phyloP scores from a whole-genome alignment of 768 basidiomycete species.

The Rossbeevera mucosa region DNA sequence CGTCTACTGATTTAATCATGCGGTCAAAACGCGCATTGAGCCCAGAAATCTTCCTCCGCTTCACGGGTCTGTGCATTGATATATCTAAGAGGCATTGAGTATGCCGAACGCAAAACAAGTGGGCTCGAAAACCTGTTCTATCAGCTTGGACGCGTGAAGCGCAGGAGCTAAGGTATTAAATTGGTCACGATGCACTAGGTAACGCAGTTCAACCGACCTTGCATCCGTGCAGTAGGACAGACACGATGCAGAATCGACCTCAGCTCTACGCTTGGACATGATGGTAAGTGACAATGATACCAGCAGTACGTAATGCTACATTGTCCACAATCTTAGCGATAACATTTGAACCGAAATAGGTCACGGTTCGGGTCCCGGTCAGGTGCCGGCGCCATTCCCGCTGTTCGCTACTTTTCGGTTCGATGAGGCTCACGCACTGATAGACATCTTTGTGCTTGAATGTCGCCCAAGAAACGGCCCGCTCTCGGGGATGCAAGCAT shows the following conservation, averaged over 20 bases:
- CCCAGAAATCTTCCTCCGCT: constrained; percentile 45
- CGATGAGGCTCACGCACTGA: background rate
- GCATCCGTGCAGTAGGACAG: constrained; percentile 6
- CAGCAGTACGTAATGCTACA: too few relatives aligned
- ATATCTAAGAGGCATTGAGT: constrained; percentile 7
- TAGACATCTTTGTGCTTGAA: background rate
- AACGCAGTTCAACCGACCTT: constrained; percentile 8
- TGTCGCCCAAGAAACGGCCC: constrained; percentile 3
- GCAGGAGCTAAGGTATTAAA: background rate
- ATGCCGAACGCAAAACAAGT: background rate
- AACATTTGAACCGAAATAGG: background rate
- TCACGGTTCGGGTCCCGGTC: too few relatives aligned
- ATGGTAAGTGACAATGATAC: background rate
- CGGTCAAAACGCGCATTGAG: constrained; percentile 60
- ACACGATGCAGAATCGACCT: constrained; percentile 12
- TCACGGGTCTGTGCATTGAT: constrained; percentile 25
- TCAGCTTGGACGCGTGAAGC: background rate
- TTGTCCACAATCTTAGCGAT: too few relatives aligned
- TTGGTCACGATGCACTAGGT: background rate
- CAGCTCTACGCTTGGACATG: constrained; percentile 4
- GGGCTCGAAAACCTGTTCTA: constrained; percentile 13
- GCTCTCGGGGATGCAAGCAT: background rate
- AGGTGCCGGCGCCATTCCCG: too few relatives aligned
- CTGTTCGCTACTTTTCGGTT: background rate
- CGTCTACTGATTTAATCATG: constrained; percentile 60